phyloP scores from a whole-genome alignment of 495 filamentous ascomycete species.

The Oidiodendron maius region DNA sequence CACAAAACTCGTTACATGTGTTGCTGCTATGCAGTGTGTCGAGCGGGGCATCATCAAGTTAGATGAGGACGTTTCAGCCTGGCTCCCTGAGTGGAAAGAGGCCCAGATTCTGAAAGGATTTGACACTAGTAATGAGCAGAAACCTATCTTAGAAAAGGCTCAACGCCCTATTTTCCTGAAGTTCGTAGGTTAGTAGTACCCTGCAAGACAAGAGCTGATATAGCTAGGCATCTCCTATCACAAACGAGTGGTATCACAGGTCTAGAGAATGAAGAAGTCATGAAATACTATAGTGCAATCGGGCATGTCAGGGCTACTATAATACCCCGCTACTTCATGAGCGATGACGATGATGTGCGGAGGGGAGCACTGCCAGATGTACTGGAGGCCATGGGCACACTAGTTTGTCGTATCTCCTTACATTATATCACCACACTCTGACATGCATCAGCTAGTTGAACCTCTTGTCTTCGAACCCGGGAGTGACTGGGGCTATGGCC shows the following conservation, averaged over 20 bases:
- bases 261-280: constrained; percentile 2
- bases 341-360: neutral
- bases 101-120: constrained; percentile 16
- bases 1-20: constrained; percentile 45
- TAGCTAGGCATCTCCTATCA: constrained; percentile 7
- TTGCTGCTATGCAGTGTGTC: constrained; percentile 56
- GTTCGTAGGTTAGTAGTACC: neutral
- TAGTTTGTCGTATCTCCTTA: neutral
- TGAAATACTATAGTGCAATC: constrained; percentile 5
- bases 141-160: constrained; percentile 40
- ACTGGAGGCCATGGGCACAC: neutral
- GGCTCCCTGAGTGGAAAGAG: constrained; percentile 21
- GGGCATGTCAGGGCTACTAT: neutral
- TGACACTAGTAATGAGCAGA: constrained; percentile 17
- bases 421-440: neutral
- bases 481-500: constrained; percentile 38
- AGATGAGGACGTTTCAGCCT: constrained; percentile 5
- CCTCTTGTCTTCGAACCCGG: constrained; percentile 45
- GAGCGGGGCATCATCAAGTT: constrained; percentile 41
- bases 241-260: constrained; percentile 5
- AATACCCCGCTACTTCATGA: constrained; percentile 3
- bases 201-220: neutral
- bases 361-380: neutral
- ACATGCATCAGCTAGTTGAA: neutral
- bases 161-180: constrained; percentile 43